phyloP scores from a whole-genome alignment of 2,329 filamentous ascomycete species.

The Stachybotrys chlorohalonatus region DNA sequence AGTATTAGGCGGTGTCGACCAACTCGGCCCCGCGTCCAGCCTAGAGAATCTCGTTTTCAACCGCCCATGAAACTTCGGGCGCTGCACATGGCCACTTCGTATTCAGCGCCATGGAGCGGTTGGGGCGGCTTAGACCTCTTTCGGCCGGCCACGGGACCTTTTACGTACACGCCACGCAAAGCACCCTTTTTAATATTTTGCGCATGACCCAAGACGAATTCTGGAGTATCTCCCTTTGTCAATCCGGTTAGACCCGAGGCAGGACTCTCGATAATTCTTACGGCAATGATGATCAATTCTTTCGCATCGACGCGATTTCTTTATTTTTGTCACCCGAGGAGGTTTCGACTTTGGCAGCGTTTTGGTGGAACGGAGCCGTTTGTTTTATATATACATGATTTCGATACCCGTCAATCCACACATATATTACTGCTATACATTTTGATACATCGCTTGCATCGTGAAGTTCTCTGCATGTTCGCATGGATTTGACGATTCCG shows the following conservation, averaged over 20 bases:
- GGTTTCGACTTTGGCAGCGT: neutral
- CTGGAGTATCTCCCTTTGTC: neutral
- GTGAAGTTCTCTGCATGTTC: no score
- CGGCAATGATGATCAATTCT: neutral
- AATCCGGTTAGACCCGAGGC: neutral
- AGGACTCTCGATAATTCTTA: neutral
- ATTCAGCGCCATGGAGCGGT: no score
- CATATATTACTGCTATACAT: neutral
- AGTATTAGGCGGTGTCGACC: slow-evolving; percentile 51
- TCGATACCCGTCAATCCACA: slow-evolving; percentile 12
- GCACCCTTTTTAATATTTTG: neutral
- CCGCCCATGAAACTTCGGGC: no score
- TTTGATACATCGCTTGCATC: neutral
- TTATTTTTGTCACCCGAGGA: neutral
- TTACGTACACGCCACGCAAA: no score
- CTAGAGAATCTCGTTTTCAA: neutral
- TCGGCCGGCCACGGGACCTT: neutral
- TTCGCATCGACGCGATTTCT: neutral
- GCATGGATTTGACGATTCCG: no score
- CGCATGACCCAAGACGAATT: neutral
- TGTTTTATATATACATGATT: slow-evolving; percentile 1
- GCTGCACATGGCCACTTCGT: no score
- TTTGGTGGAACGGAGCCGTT: neutral
- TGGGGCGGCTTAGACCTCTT: no score
- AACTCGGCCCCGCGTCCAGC: slow-evolving; percentile 4